Evolutionary conservation across 2,329 filamentous ascomycete species (phyloP).

Genomic region (Zasmidium cellare): DNA sequence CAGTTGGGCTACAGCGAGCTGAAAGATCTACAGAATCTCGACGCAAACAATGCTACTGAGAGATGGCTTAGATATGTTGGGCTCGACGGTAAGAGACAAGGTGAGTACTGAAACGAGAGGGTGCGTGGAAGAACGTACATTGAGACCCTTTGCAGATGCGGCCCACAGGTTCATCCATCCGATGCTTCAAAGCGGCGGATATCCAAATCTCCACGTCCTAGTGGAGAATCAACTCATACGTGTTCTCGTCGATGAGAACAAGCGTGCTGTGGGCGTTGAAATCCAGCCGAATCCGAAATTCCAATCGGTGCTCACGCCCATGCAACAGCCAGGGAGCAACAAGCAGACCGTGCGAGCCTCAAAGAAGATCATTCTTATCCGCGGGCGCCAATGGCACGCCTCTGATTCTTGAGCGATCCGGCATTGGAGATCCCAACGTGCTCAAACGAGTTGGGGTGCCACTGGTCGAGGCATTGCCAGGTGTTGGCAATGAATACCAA

Average conservation of each 20-base stretch:
- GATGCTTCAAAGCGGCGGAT: conserved; percentile 48
- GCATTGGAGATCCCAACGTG: conserved; percentile 48
- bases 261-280: conserved; percentile 61
- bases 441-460: conserved; percentile 31
- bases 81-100: conserved; percentile 55
- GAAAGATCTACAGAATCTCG: conserved; percentile 56
- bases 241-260: conserved; percentile 25
- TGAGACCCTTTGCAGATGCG: conserved; percentile 42
- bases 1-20: conserved; percentile 54
- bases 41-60: conserved; percentile 43
- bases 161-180: conserved; percentile 59
- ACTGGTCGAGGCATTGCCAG: conserved; percentile 5
- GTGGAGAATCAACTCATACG: conserved; percentile 56
- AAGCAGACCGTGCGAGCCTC: conserved; percentile 47
- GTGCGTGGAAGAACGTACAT: neutral
- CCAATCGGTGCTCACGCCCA: neutral
- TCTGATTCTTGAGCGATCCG: conserved; percentile 61
- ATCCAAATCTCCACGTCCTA: conserved; percentile 62
- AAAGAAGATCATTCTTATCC: conserved; percentile 59
- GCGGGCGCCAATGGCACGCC: conserved; percentile 60
- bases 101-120: neutral
- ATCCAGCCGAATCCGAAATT: conserved; percentile 46
- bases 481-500: conserved; percentile 18
- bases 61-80: conserved; percentile 53
- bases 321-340: neutral